phyloP scores from a whole-genome alignment of 495 filamentous ascomycete species.

The Tetracladium marchalianum region DNA sequence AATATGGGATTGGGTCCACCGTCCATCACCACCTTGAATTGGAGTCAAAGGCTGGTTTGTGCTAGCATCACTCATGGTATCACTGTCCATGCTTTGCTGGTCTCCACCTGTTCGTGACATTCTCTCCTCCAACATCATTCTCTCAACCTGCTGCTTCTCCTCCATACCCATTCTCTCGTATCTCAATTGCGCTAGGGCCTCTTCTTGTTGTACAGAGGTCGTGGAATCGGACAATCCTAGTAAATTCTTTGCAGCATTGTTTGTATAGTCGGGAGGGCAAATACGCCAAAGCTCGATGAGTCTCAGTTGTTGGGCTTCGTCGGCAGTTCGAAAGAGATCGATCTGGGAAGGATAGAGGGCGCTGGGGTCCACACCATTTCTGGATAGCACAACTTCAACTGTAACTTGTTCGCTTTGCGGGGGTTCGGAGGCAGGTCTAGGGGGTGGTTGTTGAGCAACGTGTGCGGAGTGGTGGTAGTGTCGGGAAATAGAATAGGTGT shows the following conservation, averaged over 20 bases:
- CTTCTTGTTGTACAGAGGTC: conserved; percentile 42
- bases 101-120: conserved; percentile 15
- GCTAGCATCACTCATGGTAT: conserved; percentile 20
- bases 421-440: conserved; percentile 39
- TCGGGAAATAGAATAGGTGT: conserved; percentile 58
- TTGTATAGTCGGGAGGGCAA: conserved; percentile 39
- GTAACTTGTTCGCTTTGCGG: conserved; percentile 32
- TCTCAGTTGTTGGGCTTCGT: conserved; percentile 44
- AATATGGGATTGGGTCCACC: conserved; percentile 27
- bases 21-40: conserved; percentile 37
- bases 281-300: conserved; percentile 60
- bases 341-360: conserved; percentile 47
- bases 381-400: conserved; percentile 33
- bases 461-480: conserved; percentile 71
- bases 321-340: conserved; percentile 50
- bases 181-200: conserved; percentile 36
- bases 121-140: conserved; percentile 15
- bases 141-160: conserved; percentile 14
- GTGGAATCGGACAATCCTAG: conserved; percentile 24
- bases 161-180: conserved; percentile 36
- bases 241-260: conserved; percentile 27
- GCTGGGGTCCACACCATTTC: conserved; percentile 43
- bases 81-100: conserved; percentile 21
- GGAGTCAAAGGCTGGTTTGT: conserved; percentile 31
- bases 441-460: conserved; percentile 22